A percentile compares a stretch with the other conserved stretches of the same genome.
These are phyloP conservation scores for Phytophthora quininea DNA, from an alignment of 352 stramenopile genomes.

Conservation along the genomic window DNA sequence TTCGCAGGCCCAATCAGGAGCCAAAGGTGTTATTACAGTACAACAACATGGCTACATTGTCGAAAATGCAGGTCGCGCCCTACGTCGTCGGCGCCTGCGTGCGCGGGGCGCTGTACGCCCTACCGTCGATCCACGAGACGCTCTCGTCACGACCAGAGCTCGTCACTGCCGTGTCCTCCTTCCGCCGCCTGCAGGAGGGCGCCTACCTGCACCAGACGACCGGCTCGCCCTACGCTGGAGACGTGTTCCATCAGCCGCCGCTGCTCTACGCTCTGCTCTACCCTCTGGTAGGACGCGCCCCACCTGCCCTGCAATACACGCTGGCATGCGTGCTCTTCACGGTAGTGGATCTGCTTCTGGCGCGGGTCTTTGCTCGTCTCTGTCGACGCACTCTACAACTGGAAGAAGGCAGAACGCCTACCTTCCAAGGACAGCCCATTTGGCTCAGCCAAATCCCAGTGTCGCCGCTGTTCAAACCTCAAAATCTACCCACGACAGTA, in stretches of 20 bases:
- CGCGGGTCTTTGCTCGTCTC: conserved; percentile 60
- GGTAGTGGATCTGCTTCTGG: conserved; percentile 59
- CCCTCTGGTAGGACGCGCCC: conserved; percentile 39
- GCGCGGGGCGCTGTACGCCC: conserved; percentile 45
- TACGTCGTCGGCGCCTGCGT: conserved; percentile 36
- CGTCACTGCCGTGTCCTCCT: conserved; percentile 64
- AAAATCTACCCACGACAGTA: conserved; percentile 50
- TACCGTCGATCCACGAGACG: conserved; percentile 40
- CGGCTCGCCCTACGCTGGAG: conserved; percentile 71
- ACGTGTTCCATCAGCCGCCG: conserved; percentile 85
- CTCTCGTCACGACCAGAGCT: conserved; percentile 69
- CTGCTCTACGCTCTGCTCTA: conserved; percentile 78
- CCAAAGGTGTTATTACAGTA: no score
- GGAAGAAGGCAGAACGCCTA: conserved; percentile 55
- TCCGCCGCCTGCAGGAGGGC: conserved; percentile 64
- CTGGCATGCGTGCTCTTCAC: conserved; percentile 51
- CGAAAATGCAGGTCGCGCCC: no score
- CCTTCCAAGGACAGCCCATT: conserved; percentile 52
- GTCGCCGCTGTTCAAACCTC: conserved; percentile 63
- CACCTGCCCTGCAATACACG: conserved; percentile 34
- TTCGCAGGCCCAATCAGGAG: no score
- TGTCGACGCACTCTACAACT: conserved; percentile 48
- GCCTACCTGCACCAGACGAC: conserved; percentile 54
- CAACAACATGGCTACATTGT: no score
- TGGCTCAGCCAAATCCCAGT: conserved; percentile 77